These are phyloP conservation scores for Picochlorum sp. DNA, from an alignment of 139 green algal genomes.

Conservation along the genomic window DNA sequence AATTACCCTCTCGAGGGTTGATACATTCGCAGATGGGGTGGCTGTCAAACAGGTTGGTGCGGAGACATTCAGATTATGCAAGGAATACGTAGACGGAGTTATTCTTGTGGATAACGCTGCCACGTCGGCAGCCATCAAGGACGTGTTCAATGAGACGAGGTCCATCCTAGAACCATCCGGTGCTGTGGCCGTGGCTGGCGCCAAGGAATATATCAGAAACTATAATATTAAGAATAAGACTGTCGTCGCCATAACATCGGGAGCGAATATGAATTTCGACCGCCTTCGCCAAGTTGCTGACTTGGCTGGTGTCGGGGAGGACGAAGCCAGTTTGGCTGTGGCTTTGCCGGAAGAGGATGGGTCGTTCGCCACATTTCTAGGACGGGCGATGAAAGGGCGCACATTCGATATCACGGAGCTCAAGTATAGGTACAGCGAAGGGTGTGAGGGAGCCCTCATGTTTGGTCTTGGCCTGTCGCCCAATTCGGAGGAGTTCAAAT, in stretches of 20 bases:
- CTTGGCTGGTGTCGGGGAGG: slow-evolving; percentile 82
- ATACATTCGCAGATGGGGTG: slow-evolving; percentile 80
- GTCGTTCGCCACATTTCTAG: slow-evolving; percentile 55
- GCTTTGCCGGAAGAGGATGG: slow-evolving; percentile 73
- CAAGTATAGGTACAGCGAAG: slow-evolving; percentile 27
- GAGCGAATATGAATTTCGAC: slow-evolving; percentile 97
- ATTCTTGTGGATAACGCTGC: slow-evolving; percentile 80
- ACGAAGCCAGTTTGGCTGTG: slow-evolving; percentile 77
- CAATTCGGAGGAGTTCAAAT: slow-evolving; percentile 27
- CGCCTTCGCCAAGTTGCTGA: slow-evolving; percentile 83
- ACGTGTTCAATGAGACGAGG: slow-evolving; percentile 80
- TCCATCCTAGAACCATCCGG: slow-evolving; percentile 89
- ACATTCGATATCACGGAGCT: slow-evolving; percentile 38
- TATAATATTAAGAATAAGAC: slow-evolving; percentile 21
- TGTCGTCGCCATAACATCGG: slow-evolving; percentile 53
- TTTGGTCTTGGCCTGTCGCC: slow-evolving; percentile 50
- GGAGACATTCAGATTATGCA: slow-evolving; percentile 88
- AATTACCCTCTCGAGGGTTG: slow-evolving; percentile 69
- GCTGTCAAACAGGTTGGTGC: slow-evolving; percentile 51
- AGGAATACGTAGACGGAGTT: slow-evolving; percentile 80
- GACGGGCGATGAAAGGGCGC: slow-evolving; percentile 26
- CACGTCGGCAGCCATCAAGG: slow-evolving; percentile 86
- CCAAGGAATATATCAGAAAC: slow-evolving; percentile 47
- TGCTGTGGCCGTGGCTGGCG: slow-evolving; percentile 80
- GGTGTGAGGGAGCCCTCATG: slow-evolving; percentile 50